phyloP scores from a whole-genome alignment of 2,329 filamentous ascomycete genomes.

The Trichoderma citrinoviride region DNA sequence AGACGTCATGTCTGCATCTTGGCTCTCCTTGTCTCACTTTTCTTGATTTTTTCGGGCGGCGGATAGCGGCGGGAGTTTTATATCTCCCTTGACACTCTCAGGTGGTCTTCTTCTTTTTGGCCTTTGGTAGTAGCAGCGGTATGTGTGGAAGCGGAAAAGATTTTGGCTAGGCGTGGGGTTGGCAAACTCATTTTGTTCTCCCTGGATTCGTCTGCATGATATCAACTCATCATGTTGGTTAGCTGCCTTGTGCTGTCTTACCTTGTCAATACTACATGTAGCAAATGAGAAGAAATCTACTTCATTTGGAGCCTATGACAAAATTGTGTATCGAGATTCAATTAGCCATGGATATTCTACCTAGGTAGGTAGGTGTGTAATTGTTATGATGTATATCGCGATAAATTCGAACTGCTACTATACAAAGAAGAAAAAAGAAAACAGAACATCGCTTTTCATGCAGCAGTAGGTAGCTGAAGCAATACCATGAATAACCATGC shows the following conservation, averaged over 20 bases:
- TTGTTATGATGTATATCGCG: too few relatives aligned
- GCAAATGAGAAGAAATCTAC: not conserved
- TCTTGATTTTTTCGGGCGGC: not conserved
- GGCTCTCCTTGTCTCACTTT: not conserved
- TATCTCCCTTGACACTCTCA: not conserved
- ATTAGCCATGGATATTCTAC: too few relatives aligned
- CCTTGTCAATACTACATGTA: too few relatives aligned
- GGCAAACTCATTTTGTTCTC: not conserved
- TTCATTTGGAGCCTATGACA: too few relatives aligned
- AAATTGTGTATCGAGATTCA: too few relatives aligned
- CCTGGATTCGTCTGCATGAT: not conserved
- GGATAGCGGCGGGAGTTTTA: not conserved
- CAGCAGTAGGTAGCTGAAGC: too few relatives aligned
- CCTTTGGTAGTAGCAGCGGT: not conserved
- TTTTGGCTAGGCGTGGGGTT: constrained; percentile 1
- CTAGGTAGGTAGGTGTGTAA: too few relatives aligned
- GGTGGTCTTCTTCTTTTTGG: not conserved
- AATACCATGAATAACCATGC: too few relatives aligned
- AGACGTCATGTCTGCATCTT: not conserved
- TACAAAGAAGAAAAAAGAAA: not conserved
- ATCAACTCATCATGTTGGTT: too few relatives aligned
- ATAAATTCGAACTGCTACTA: not conserved
- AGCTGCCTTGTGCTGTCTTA: too few relatives aligned
- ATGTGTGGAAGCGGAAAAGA: not conserved
- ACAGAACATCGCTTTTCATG: not conserved